Evolutionary conservation across 1,284 basidiomycete species (phyloP).

Genomic region (Papiliotrema flavescens): DNA sequence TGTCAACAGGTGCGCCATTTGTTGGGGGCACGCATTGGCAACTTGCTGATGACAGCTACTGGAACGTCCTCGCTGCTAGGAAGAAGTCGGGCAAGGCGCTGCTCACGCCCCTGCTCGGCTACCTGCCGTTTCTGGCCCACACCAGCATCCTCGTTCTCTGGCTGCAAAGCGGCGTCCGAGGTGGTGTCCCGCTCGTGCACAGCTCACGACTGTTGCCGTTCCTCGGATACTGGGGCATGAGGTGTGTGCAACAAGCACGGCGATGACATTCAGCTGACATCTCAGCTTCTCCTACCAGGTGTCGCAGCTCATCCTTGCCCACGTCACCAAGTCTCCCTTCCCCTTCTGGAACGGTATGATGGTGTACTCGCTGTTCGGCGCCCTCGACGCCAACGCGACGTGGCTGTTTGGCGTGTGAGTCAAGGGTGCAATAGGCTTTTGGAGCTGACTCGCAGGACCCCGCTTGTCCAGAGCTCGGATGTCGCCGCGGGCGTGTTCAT

Average conservation of each 20-base stretch:
- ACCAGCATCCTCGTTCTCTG: slow-evolving; percentile 70
- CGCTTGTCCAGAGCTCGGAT: slow-evolving; percentile 48
- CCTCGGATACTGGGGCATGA: slow-evolving; percentile 84
- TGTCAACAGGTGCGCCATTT: slow-evolving; percentile 56
- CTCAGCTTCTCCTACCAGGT: slow-evolving; percentile 59
- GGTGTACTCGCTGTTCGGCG: slow-evolving; percentile 73
- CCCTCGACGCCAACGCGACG: slow-evolving; percentile 76
- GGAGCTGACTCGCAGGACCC: slow-evolving; percentile 17
- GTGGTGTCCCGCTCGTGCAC: slow-evolving; percentile 52
- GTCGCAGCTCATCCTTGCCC: slow-evolving; percentile 87
- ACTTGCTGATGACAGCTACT: slow-evolving; percentile 56
- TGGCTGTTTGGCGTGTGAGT: slow-evolving; percentile 64
- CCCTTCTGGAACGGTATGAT: slow-evolving; percentile 85
- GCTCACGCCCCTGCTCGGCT: slow-evolving; percentile 63
- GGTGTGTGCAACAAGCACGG: slow-evolving; percentile 16
- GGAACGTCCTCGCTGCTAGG: slow-evolving; percentile 65
- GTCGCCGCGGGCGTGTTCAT: slow-evolving; percentile 63
- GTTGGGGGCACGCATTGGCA: not conserved
- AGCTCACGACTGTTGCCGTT: slow-evolving; percentile 75
- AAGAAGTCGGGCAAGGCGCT: slow-evolving; percentile 51
- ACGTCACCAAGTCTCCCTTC: slow-evolving; percentile 80
- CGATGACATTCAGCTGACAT: not conserved
- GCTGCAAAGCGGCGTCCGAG: slow-evolving; percentile 62
- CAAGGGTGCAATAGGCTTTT: not conserved
- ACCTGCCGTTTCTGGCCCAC: slow-evolving; percentile 75